Evolutionary conservation across 441 rosid genomes (phyloP).

Genomic region (Mallotus japonicus): DNA sequence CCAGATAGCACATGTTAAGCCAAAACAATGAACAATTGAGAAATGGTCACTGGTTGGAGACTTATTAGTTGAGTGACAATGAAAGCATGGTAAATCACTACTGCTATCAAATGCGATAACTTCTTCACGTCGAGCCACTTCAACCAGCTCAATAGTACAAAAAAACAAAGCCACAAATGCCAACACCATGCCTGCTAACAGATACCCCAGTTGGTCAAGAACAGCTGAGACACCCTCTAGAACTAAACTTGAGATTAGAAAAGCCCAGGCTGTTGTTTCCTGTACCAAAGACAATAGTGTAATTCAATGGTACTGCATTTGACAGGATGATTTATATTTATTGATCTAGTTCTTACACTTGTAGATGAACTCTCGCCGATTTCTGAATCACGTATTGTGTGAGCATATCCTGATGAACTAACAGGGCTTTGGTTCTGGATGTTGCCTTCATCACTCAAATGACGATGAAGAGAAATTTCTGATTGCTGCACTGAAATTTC

Average conservation of each 20-base stretch:
- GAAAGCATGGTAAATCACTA: not conserved
- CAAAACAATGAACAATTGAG: not conserved
- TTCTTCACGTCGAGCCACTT: not conserved
- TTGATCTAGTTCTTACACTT: not conserved
- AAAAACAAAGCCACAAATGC: constrained; percentile 6
- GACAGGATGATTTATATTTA: no score
- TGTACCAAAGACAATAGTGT: not conserved
- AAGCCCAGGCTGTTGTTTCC: constrained; percentile 2
- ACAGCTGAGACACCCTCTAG: constrained; percentile 11
- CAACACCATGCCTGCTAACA: not conserved
- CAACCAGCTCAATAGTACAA: not conserved
- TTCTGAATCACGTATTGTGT: not conserved
- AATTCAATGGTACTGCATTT: no score
- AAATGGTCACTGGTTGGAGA: constrained; percentile 2
- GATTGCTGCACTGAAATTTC: not conserved
- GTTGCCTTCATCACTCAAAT: not conserved
- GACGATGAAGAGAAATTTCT: not conserved
- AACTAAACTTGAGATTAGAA: not conserved
- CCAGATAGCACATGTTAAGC: constrained; percentile 1
- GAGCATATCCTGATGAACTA: constrained; percentile 3
- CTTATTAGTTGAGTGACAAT: not conserved
- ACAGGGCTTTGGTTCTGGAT: not conserved
- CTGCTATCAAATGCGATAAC: not conserved
- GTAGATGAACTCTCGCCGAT: not conserved
- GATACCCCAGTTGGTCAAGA: constrained; percentile 7